Conservation (phyloP, 108 stramenopile species). For the Cyclostephanos invisitatus region DNA sequence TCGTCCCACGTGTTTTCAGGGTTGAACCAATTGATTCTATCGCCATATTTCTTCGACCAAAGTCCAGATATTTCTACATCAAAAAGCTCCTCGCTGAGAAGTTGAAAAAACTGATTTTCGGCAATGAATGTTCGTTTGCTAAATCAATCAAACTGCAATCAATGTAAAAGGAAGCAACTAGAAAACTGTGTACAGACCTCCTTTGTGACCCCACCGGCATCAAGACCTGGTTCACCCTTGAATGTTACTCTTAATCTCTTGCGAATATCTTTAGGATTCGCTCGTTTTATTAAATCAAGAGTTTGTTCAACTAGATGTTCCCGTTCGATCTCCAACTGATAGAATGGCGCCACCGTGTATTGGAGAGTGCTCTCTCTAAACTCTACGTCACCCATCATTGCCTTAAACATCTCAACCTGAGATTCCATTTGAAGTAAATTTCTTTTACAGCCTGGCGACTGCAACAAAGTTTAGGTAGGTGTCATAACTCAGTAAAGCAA, state of each 20-base stretch:
- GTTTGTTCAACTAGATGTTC: conserved; percentile 70
- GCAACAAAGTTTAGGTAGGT: background rate
- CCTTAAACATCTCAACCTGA: conserved; percentile 66
- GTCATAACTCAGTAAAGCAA: background rate
- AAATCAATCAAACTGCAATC: background rate
- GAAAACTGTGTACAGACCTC: conserved; percentile 40
- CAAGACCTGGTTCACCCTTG: conserved; percentile 92
- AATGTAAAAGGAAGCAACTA: background rate
- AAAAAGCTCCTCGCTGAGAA: conserved; percentile 83
- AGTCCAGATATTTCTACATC: conserved; percentile 80
- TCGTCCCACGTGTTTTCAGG: conserved; percentile 81
- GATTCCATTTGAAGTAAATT: conserved; percentile 71
- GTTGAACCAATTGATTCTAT: conserved; percentile 89
- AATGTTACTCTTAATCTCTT: conserved; percentile 81
- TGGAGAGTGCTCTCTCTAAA: conserved; percentile 28
- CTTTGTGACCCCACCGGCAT: conserved; percentile 94
- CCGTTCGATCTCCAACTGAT: conserved; percentile 70
- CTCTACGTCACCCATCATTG: conserved; percentile 48
- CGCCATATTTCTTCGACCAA: conserved; percentile 72
- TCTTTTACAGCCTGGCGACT: conserved; percentile 58
- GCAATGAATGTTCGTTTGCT: background rate
- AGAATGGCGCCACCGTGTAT: conserved; percentile 63
- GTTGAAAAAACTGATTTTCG: conserved; percentile 75
- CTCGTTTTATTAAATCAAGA: conserved; percentile 55
- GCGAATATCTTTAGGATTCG: conserved; percentile 63